These are phyloP conservation scores for Gomphus bonarii DNA, from an alignment of 1,284 basidiomycete species.

Conservation along the genomic window DNA sequence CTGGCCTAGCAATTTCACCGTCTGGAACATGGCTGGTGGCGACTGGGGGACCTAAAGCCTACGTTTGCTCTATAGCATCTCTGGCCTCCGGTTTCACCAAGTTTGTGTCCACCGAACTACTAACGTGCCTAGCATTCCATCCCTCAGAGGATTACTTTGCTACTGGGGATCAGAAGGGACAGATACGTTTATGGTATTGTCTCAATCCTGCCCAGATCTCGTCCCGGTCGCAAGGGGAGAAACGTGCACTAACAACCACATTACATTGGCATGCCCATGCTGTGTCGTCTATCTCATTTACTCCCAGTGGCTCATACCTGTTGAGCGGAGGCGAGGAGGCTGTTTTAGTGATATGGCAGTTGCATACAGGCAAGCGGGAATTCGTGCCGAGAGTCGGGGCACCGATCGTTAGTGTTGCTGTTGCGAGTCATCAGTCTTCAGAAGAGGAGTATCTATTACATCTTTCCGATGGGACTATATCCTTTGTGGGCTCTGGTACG, in stretches of 20 bases:
- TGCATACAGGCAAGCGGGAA: constrained; percentile 77
- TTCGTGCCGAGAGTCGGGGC: constrained; percentile 91
- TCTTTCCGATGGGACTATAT: constrained; percentile 75
- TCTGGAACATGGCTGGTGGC: constrained; percentile 80
- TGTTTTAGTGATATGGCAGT: constrained; percentile 92
- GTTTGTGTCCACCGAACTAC: constrained; percentile 69
- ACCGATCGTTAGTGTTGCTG: constrained; percentile 67
- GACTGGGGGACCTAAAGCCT: constrained; percentile 72
- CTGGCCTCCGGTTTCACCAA: constrained; percentile 69
- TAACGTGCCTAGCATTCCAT: constrained; percentile 85
- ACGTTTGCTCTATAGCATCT: constrained; percentile 55
- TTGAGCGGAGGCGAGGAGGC: constrained; percentile 94
- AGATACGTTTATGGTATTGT: constrained; percentile 90
- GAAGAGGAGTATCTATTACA: constrained; percentile 86
- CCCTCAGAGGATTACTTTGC: constrained; percentile 90
- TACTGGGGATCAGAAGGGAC: constrained; percentile 82
- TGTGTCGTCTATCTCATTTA: constrained; percentile 84
- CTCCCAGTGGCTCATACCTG: constrained; percentile 85
- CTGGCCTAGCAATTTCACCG: constrained; percentile 61
- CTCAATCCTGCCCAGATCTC: constrained; percentile 37
- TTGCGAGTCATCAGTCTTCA: constrained; percentile 25
- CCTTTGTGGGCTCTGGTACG: constrained; percentile 66
- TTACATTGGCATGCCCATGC: constrained; percentile 98
- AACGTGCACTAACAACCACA: constrained; percentile 72
- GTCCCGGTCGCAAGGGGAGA: constrained; percentile 34